Evolutionary conservation across 1,139 yeast species (phyloP).

Genomic region (Saccharomyces hybrid): DNA sequence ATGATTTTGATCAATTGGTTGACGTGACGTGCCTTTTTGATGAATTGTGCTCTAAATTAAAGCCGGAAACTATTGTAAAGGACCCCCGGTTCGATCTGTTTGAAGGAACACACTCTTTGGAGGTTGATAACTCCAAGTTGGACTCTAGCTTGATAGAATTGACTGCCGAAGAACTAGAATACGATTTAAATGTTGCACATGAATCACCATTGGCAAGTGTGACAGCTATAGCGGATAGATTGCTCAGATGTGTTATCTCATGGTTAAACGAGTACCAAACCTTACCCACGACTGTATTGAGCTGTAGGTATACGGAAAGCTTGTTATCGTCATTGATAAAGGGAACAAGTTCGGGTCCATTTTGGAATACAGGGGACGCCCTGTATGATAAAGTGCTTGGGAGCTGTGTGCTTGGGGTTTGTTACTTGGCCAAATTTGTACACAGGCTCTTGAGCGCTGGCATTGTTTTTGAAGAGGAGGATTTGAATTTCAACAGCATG

Average conservation of each 20-base stretch:
- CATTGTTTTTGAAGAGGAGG: conserved; percentile 72
- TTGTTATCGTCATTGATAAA: background rate
- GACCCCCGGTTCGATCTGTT: conserved; percentile 49
- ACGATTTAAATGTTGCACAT: conserved; percentile 21
- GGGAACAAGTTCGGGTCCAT: background rate
- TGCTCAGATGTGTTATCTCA: conserved; percentile 41
- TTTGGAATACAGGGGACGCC: conserved; percentile 17
- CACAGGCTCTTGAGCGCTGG: conserved; percentile 44
- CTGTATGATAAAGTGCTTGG: conserved; percentile 45
- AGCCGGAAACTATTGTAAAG: conserved; percentile 42
- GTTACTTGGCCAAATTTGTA: conserved; percentile 46
- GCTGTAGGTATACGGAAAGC: conserved; percentile 54
- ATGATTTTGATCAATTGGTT: conserved; percentile 21
- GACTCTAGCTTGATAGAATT: conserved; percentile 55
- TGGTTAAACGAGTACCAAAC: conserved; percentile 58
- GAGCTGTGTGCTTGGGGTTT: conserved; percentile 42
- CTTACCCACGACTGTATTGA: conserved; percentile 53
- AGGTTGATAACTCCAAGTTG: conserved; percentile 50
- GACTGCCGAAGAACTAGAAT: conserved; percentile 34
- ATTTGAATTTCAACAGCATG: conserved; percentile 58
- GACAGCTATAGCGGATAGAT: conserved; percentile 41
- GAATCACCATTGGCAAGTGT: conserved; percentile 35
- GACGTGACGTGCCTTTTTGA: conserved; percentile 43
- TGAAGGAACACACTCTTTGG: conserved; percentile 72
- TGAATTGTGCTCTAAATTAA: conserved; percentile 31